phyloP scores from a whole-genome alignment of 352 stramenopile species.

The Thalassiosira delicatula region DNA sequence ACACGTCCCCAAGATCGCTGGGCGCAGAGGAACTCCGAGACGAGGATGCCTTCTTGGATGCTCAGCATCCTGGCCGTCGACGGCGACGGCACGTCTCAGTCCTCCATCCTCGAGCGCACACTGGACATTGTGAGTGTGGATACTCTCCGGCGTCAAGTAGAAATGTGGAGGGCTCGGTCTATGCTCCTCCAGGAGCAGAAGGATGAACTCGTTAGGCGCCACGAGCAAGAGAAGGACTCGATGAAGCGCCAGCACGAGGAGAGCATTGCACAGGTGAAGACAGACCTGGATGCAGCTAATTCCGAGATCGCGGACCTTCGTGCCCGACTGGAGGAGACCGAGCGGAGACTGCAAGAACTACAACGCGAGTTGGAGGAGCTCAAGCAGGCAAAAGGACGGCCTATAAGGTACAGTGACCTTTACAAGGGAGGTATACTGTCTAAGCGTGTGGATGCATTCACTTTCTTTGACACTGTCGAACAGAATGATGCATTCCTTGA shows the following conservation, averaged over 20 bases:
- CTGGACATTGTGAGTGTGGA: too few relatives aligned
- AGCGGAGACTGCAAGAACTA: too few relatives aligned
- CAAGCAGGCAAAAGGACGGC: not conserved
- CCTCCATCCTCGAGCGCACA: not conserved
- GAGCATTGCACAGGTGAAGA: too few relatives aligned
- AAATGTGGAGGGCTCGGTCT: not conserved
- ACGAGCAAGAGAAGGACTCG: not conserved
- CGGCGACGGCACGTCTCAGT: not conserved
- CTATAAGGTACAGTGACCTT: conserved; percentile 9
- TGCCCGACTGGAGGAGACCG: too few relatives aligned
- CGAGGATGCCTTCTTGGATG: too few relatives aligned
- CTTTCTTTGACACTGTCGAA: too few relatives aligned
- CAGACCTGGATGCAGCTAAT: not conserved
- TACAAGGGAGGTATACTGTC: conserved; percentile 4
- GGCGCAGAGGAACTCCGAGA: too few relatives aligned
- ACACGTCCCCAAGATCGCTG: not conserved
- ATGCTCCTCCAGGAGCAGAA: not conserved
- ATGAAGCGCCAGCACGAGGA: too few relatives aligned
- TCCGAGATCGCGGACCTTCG: too few relatives aligned
- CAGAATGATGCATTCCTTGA: conserved; percentile 33
- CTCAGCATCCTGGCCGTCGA: too few relatives aligned
- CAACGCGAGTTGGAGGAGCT: too few relatives aligned
- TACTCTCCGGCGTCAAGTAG: not conserved
- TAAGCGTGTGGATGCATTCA: conserved; percentile 3
- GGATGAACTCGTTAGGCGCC: not conserved